These are phyloP conservation scores for Daldinia grandis DNA, from an alignment of 495 filamentous ascomycete species.

Conservation along the genomic window DNA sequence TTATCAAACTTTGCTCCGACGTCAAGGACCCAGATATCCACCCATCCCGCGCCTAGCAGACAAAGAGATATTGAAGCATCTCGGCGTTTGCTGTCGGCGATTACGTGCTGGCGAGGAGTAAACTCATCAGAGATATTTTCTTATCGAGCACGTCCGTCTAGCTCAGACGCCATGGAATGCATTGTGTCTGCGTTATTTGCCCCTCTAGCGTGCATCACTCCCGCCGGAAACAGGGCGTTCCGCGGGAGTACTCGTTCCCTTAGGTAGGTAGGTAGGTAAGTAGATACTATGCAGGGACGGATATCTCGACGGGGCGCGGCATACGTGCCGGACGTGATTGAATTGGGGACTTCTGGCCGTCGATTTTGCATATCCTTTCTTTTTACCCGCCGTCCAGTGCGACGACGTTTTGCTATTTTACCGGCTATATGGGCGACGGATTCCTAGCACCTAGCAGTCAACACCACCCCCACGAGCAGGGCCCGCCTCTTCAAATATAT, in stretches of 20 bases:
- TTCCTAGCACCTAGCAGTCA: not conserved
- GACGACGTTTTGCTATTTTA: slow-evolving; percentile 25
- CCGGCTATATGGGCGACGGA: slow-evolving; percentile 30
- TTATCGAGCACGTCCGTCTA: slow-evolving; percentile 3
- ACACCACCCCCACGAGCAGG: slow-evolving; percentile 24
- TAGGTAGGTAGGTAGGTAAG: no score
- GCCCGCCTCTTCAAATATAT: slow-evolving; percentile 31
- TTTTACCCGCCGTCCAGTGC: slow-evolving; percentile 35
- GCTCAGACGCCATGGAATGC: slow-evolving; percentile 24
- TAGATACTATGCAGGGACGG: slow-evolving; percentile 22
- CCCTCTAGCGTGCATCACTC: slow-evolving; percentile 29
- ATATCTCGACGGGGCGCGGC: slow-evolving; percentile 3
- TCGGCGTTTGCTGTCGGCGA: slow-evolving; percentile 4
- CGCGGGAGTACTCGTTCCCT: slow-evolving; percentile 19
- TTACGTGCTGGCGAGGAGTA: slow-evolving; percentile 18
- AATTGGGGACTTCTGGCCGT: slow-evolving; percentile 25
- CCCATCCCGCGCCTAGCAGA: slow-evolving; percentile 9
- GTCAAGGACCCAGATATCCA: slow-evolving; percentile 11
- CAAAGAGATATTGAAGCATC: not conserved
- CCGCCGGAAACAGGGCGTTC: slow-evolving; percentile 39
- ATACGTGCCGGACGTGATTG: slow-evolving; percentile 21
- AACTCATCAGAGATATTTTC: slow-evolving; percentile 14
- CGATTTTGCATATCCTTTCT: slow-evolving; percentile 10
- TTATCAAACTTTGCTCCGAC: slow-evolving; percentile 10
- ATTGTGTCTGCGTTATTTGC: slow-evolving; percentile 22